These are phyloP conservation scores for Diaporthe humulicola DNA, from an alignment of 2,329 filamentous ascomycete species.

Conservation along the genomic window DNA sequence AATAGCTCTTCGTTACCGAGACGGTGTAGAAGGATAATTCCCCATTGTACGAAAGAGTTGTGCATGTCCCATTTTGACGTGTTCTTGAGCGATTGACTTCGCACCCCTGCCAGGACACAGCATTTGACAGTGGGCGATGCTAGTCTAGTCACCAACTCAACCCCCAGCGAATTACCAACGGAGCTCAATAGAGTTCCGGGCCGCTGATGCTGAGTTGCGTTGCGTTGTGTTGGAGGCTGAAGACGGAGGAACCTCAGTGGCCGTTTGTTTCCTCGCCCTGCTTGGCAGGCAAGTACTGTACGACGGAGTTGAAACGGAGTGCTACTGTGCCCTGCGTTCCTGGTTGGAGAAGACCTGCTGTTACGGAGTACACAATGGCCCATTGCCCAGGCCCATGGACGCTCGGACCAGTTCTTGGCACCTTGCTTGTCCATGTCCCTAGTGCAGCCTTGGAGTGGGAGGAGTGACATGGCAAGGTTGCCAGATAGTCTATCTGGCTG, in stretches of 20 bases:
- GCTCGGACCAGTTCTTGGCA: slow-evolving; percentile 26
- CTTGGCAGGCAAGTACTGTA: neutral
- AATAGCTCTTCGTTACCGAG: neutral
- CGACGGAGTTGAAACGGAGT: slow-evolving; percentile 20
- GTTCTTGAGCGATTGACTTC: neutral
- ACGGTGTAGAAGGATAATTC: neutral
- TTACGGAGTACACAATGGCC: neutral
- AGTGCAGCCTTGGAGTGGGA: neutral
- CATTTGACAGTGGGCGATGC: neutral
- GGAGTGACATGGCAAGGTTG: slow-evolving; percentile 17
- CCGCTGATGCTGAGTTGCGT: neutral
- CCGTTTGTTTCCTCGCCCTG: slow-evolving; percentile 1
- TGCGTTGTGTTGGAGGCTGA: slow-evolving; percentile 26
- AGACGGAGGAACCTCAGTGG: slow-evolving; percentile 6
- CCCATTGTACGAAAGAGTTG: neutral
- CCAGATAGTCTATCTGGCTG: neutral
- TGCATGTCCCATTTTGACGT: neutral
- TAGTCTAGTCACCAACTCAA: neutral
- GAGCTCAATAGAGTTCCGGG: slow-evolving; percentile 25
- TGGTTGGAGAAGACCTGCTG: neutral
- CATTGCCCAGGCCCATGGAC: neutral
- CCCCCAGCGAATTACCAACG: neutral
- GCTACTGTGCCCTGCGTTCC: neutral
- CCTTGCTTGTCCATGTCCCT: neutral
- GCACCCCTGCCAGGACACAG: slow-evolving; percentile 5